A percentile compares a stretch with the other conserved stretches of the same genome.
phyloP scores from a whole-genome alignment of 2,329 filamentous ascomycete genomes.

The Monilinia aucupariae region DNA sequence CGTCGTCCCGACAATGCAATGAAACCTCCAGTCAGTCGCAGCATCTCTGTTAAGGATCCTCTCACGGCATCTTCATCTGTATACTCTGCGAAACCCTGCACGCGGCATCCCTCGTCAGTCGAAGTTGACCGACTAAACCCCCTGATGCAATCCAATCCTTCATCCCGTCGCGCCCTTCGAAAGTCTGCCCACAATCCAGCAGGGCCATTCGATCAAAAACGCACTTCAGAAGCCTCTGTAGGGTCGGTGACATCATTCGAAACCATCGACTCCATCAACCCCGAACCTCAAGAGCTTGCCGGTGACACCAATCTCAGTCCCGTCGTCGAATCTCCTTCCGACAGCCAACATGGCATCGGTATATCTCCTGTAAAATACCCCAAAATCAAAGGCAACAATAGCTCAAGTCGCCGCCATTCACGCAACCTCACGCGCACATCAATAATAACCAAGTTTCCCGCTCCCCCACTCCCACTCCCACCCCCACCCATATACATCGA shows the following conservation, averaged over 20 bases:
- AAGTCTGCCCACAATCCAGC: slow-evolving; percentile 21
- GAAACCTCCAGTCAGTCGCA: not conserved
- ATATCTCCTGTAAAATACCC: slow-evolving; percentile 28
- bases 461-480: slow-evolving; percentile 26
- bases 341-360: slow-evolving; percentile 21
- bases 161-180: slow-evolving; percentile 8
- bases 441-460: slow-evolving; percentile 16
- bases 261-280: slow-evolving; percentile 16
- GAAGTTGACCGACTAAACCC: slow-evolving; percentile 11
- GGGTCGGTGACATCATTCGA: slow-evolving; percentile 25
- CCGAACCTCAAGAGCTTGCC: slow-evolving; percentile 13
- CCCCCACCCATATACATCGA: slow-evolving; percentile 23
- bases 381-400: slow-evolving; percentile 23
- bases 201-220: slow-evolving; percentile 28
- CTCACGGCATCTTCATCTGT: slow-evolving; percentile 9
- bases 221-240: not conserved
- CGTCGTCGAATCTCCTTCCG: slow-evolving; percentile 31
- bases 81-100: slow-evolving; percentile 2
- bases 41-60: slow-evolving; percentile 1
- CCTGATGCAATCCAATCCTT: slow-evolving; percentile 15
- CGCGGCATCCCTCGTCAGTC: slow-evolving; percentile 1
- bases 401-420: not conserved
- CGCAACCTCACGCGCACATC: slow-evolving; percentile 17
- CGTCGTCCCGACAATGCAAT: slow-evolving; percentile 9
- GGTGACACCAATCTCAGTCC: slow-evolving; percentile 28